A percentile compares a stretch with the other conserved stretches of the same genome.
These are phyloP conservation scores for Leishmania lainsoni DNA, from an alignment of 208 protist species.

Conservation along the genomic window DNA sequence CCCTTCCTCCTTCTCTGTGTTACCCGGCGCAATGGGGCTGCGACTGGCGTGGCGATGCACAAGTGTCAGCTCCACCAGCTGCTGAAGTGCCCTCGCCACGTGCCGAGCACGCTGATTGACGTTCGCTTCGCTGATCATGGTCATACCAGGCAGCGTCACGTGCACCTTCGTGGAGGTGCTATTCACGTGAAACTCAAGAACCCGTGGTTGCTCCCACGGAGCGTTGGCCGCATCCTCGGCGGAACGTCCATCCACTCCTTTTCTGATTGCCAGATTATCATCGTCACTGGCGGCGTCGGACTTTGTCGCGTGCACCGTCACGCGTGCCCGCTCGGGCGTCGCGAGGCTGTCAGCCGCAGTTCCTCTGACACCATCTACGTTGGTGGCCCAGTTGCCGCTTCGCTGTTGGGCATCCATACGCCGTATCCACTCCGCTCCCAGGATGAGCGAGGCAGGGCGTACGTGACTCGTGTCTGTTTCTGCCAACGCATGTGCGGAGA, in stretches of 20 bases:
- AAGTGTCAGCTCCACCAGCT: slow-evolving; percentile 16
- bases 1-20: neutral
- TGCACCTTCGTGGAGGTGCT: slow-evolving; percentile 3
- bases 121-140: slow-evolving; percentile 4
- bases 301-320: slow-evolving; percentile 11
- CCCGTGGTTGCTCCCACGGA: slow-evolving; percentile 22
- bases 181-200: slow-evolving; percentile 5
- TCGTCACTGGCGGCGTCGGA: neutral
- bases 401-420: slow-evolving; percentile 2
- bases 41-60: slow-evolving; percentile 17
- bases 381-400: neutral
- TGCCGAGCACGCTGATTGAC: slow-evolving; percentile 8
- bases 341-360: neutral
- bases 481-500: slow-evolving; percentile 9
- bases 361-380: neutral
- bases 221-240: neutral
- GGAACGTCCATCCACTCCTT: neutral
- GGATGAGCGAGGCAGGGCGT: slow-evolving; percentile 10
- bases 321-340: neutral
- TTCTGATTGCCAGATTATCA: neutral
- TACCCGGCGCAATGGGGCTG: neutral
- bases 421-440: slow-evolving; percentile 26
- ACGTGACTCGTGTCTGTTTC: neutral
- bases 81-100: slow-evolving; percentile 20
- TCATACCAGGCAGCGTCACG: slow-evolving; percentile 16